Percentiles rank a stretch among this genome's conserved stretches.
These are phyloP conservation scores for Picea sitchensis DNA, from an alignment of 75 land plant species.

Conservation along the genomic window DNA sequence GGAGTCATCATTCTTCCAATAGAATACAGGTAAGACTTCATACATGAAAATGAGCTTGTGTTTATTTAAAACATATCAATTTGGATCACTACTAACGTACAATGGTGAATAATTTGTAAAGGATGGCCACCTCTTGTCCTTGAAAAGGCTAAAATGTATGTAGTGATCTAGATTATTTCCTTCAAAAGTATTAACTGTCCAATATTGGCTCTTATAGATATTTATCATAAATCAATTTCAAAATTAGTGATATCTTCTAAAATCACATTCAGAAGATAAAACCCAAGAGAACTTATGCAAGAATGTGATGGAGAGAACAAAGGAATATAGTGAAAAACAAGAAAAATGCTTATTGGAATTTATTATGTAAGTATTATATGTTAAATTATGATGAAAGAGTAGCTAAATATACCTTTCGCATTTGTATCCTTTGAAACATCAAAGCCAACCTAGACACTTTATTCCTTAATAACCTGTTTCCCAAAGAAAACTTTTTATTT, in stretches of 20 bases:
- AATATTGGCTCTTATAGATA: background rate
- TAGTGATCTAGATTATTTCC: too few relatives aligned
- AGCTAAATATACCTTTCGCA: conserved; percentile 60
- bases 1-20: background rate
- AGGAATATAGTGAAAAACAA: too few relatives aligned
- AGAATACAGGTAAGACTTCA: background rate
- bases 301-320: background rate
- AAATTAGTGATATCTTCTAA: background rate
- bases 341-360: too few relatives aligned
- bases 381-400: too few relatives aligned
- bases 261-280: background rate
- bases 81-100: background rate
- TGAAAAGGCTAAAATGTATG: too few relatives aligned
- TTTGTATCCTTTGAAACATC: conserved; percentile 55
- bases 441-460: conserved; percentile 61
- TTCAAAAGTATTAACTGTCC: too few relatives aligned
- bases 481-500: background rate
- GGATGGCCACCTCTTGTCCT: too few relatives aligned
- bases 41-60: background rate
- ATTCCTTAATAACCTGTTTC: conserved; percentile 82
- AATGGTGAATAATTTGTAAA: too few relatives aligned
- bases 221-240: background rate
- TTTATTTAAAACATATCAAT: background rate
- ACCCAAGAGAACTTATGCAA: background rate
- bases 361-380: background rate